Base-by-base conservation (phyloP, 176 grass and related monocot genomes). In the Phoenix dactylifera region DNA sequence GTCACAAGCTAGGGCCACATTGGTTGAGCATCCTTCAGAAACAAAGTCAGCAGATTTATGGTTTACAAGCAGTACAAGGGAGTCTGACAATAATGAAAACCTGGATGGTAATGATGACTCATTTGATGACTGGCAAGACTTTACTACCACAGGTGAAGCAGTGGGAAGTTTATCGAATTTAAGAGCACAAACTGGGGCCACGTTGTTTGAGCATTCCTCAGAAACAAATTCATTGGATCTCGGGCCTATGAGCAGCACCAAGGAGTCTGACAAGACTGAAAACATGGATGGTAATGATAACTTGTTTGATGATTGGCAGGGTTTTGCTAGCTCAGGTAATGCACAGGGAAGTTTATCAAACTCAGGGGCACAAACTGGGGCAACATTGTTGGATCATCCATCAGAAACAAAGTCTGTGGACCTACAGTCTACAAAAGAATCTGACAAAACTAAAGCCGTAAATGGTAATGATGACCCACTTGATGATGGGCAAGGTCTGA, bases 401-500 rank as follows among this genome's bases (percentile, higher is more conserved):
- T 50, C 63, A 60, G 75, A 52, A 66, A 24, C 28, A 49, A 69
- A 76, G 74, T 60, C 67, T 50, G 44, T 76, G 49, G 60, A 72
- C 59, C 63, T 78, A n/a, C 72, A 71, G 66, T 64, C 64, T 51
- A 73, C 51, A 26, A 65, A 53, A 9, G 76, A 69, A 76, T 52
- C 24, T 76, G 66, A 60, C 26, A 77, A 77, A 55, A 58, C 59
- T 57, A 72, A 65, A 66, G 74, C 50, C 9, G 26, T 55, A 65
- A 69, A 53, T 80, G 50, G 35, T 44, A 66, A 81, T 75, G 58
- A 82, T 68, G 80, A 87, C 51, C 54, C 76, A 60, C 80, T 81
- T 30, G 78, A 91, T 60, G 73, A 76, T 64, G 88, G 87, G 87
- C 80, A 77, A 67, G 69, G 77, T 80, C 80, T 87, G 50, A 60